Evolutionary conservation across 257 asterid genomes (phyloP), one percentile per base, ranked within the genome.

Genomic region (Nicotiana attenuata): DNA sequence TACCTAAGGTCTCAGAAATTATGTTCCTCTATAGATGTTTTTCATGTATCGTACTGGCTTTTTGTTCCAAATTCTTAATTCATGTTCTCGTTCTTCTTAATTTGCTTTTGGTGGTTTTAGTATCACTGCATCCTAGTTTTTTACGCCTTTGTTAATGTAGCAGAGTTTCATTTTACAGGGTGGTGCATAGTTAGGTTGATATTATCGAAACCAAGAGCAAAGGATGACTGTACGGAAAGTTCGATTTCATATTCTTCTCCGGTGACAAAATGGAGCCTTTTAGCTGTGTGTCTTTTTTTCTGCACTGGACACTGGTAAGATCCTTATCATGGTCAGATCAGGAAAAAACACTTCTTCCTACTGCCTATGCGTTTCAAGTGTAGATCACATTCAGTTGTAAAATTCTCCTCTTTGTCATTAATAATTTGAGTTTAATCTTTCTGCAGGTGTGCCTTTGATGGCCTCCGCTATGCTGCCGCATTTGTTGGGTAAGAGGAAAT

Each of bases 401-500:
- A 52, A 13, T 5, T 52, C 5, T 52, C 57, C 57, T 14, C 56
- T 52, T 52, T 52, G 16, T 13, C 57, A 14, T 3, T 52, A 11
- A 15, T 52, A 6, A 14, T 52, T 52, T 52, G 57, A 11, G 57
- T 52, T 47, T 35, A 76, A 41, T 69, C 65, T 61, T 84, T 71
- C 45, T 88, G 88, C 87, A 94, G 97, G 98, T 96, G 99, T 85
- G 92, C 98, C 68, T 94, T 96, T 78, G 99, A 96, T 87, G 99
- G 99, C 83, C 97, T 96, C 81, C 90, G 99, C 83, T 94, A 92
- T 83, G 97, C 97, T 84, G 92, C 99, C 53, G 97, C 99, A 77
- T 96, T 94, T 86, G 85, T 92, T 53, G 99, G 99, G 98, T 94
- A 83, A 89, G 97, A 67, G 67, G 19, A 79, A 71, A 24, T 24